Base-by-base conservation (phyloP, 768 basidiomycete genomes). In the Tylopilus rubrobrunneus region DNA sequence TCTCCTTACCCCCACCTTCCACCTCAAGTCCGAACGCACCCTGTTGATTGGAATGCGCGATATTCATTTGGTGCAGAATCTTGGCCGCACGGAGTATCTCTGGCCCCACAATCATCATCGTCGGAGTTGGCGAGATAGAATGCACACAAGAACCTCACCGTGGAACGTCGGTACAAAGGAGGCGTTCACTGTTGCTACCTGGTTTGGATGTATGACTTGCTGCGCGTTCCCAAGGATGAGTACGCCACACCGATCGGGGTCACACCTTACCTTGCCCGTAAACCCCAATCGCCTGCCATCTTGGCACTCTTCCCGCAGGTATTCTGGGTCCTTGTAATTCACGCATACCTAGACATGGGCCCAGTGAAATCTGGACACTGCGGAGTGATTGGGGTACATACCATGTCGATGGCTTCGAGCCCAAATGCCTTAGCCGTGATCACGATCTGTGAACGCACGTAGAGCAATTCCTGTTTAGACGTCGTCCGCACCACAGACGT, bases 141-240 rank as follows among this genome's bases (percentile, higher is more conserved):
- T 27, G 29, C n/a, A n/a, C 5, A 33, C 4, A 47, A 29, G 45
- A 27, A 17, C 57, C 67, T 31, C 62, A 85, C 92, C 92, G 71
- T 82, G 70, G 17, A 74, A 67, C 0, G 84, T 84, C 0, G 94
- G 94, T 0, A 90, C 81, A 67, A 88, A 98, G 1, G 86, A 84
- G 7, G 78, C 71, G 55, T 95, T 89, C 25, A 95, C 89, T 7
- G 79, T 76, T 33, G 80, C 78, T 5, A 96, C 81, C 69, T 98
- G 95, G 25, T 74, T 73, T 0, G 95, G 95, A 68, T 98, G 95
- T 39, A 98, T 95, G 2, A 89, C 92, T 93, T 98, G 95, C 91
- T 93, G 67, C 19, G 53, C 29, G 41, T 33, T 41, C 36, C 21
- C 48, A 25, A 23, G 34, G 34, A 45, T 55, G 34, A 48, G 42